phyloP scores from a whole-genome alignment of 2,329 filamentous ascomycete genomes.

The Alternaria infectoria region DNA sequence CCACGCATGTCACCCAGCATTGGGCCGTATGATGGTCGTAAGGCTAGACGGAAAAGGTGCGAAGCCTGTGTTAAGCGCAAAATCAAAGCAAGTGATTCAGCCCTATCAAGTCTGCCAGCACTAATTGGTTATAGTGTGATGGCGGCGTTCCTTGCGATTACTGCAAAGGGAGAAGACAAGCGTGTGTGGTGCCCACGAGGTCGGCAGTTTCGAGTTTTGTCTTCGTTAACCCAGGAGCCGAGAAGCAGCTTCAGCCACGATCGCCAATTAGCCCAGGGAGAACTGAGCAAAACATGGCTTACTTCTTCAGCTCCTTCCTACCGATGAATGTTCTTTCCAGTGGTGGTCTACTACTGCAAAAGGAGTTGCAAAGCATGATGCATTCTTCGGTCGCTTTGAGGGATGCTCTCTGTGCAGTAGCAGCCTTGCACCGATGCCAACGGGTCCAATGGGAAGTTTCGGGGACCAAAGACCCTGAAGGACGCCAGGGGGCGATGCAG shows the following conservation, averaged over 20 bases:
- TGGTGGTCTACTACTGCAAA: constrained; percentile 5
- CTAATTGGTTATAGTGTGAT: constrained; percentile 23
- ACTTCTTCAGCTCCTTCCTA: constrained; percentile 33
- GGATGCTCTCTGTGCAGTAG: constrained; percentile 29
- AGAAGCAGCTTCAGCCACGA: background rate
- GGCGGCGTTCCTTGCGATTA: constrained; percentile 30
- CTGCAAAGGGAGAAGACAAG: constrained; percentile 24
- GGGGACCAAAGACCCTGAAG: background rate
- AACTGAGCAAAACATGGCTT: constrained; percentile 17
- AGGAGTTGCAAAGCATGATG: constrained; percentile 17
- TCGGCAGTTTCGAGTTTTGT: constrained; percentile 11
- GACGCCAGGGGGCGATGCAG: constrained; percentile 9
- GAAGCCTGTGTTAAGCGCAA: constrained; percentile 33
- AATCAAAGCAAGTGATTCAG: constrained; percentile 25
- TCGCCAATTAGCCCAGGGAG: background rate
- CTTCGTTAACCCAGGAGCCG: constrained; percentile 19
- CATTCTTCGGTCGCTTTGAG: constrained; percentile 21
- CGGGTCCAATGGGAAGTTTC: background rate
- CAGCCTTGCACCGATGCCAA: constrained; percentile 16
- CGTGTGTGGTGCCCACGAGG: constrained; percentile 15
- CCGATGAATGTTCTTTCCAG: constrained; percentile 27
- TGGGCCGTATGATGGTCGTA: constrained; percentile 40
- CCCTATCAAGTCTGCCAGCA: background rate
- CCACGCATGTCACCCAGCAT: constrained; percentile 18
- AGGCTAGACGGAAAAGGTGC: constrained; percentile 33